Base-by-base conservation (phyloP, 2,329 filamentous ascomycete genomes). In the Fusarium brachygibbosum region DNA sequence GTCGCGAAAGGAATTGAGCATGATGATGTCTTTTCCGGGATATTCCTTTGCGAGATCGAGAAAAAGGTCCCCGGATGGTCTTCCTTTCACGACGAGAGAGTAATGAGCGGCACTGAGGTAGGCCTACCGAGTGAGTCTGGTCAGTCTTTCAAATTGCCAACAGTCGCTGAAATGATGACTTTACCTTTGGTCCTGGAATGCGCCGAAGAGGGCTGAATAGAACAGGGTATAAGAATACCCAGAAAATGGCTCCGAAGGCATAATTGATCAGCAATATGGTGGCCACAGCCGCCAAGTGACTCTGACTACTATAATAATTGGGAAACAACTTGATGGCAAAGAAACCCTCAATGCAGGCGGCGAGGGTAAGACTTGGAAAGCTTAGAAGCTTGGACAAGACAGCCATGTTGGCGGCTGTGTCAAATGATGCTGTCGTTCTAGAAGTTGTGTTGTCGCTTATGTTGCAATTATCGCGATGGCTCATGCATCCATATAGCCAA, bases 241-340 rank as follows among this genome's bases (percentile, higher is more conserved):
- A 68, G 25, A 69, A 73, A 3, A 73, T 1, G 3, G 63, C 17
- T 3, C 66, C 71, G 16, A 74, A 69, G 0, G 40, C 65, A 69
- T 75, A 74, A 19, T 75, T 75, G 6, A 51, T 34, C 0, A 63
- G 19, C 9, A 74, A 37, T 6, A 75, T 63, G 0, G 49, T 51
- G 0, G 32, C 25, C 0, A 72, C 66, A n/a, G 57, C 32, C 13
- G 58, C 32, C 2, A 76, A 13, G 13, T 68, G 68, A 5, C 59
- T 73, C 19, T 69, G 44, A 1, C 50, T 49, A 25, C 48, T 56
- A 23, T 70, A 70, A 25, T 69, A 74, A 5, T 61, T 46, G 2
- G 73, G 70, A 31, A 76, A 69, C 0, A 75, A 21, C 37, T 76
- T 79, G 56, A 76, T 73, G 13, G 68, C 58, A 6, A 78, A 21